Percentiles rank a stretch among this genome's conserved stretches.
phyloP scores from a whole-genome alignment of 1,284 basidiomycete genomes.

The Cryptococcus maquisensis region DNA sequence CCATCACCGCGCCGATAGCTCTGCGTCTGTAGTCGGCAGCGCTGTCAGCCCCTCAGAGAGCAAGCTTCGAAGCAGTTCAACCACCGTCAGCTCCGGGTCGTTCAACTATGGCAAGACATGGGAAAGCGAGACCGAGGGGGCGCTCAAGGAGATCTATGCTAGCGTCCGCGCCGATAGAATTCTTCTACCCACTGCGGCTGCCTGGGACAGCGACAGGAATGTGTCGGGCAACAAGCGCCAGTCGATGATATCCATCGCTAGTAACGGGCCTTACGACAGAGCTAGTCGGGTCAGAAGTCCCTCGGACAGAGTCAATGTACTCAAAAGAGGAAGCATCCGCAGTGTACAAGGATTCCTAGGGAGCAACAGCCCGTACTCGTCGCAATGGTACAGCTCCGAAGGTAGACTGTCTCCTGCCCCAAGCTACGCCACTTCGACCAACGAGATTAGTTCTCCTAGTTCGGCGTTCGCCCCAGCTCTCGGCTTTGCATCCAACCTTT shows the following conservation, averaged over 20 bases:
- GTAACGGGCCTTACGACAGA: constrained; percentile 16
- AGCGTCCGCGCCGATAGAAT: constrained; percentile 89
- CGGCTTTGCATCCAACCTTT: constrained; percentile 92
- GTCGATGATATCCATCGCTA: constrained; percentile 25
- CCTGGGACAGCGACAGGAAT: constrained; percentile 43
- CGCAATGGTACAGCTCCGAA: constrained; percentile 53
- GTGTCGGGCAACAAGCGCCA: constrained; percentile 43
- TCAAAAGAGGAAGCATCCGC: constrained; percentile 84
- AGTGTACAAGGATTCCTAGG: constrained; percentile 71
- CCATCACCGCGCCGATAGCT: constrained; percentile 8
- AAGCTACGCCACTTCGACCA: constrained; percentile 75
- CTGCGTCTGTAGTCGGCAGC: constrained; percentile 13
- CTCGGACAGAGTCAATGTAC: constrained; percentile 58
- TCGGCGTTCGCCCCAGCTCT: constrained; percentile 64
- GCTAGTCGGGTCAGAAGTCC: constrained; percentile 23
- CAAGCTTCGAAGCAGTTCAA: constrained; percentile 24
- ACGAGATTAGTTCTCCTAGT: constrained; percentile 60
- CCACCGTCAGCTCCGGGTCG: constrained; percentile 26
- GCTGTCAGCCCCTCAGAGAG: neutral
- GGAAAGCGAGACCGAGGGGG: constrained; percentile 76
- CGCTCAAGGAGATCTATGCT: constrained; percentile 91
- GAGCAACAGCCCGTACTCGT: constrained; percentile 22
- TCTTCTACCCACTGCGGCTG: constrained; percentile 62
- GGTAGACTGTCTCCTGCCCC: constrained; percentile 83
- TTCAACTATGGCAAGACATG: constrained; percentile 52